Conservation (phyloP, 306 rosid genomes). For the Luffa acutangula region DNA sequence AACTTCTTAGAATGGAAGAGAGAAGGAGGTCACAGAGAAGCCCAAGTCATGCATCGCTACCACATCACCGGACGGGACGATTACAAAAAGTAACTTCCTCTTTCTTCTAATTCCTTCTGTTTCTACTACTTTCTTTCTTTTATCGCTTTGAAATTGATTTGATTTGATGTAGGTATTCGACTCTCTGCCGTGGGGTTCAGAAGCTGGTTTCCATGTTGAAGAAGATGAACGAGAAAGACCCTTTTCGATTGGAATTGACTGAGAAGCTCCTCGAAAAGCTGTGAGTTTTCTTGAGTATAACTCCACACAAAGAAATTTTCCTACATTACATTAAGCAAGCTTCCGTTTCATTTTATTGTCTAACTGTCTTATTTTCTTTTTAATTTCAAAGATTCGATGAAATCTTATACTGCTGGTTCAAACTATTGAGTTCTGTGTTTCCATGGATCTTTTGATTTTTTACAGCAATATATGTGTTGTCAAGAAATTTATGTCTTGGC, state of each 20-base stretch:
- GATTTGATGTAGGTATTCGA: conserved; percentile 41
- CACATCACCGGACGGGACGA: conserved; percentile 76
- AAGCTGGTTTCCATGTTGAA: conserved; percentile 56
- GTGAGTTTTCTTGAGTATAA: conserved; percentile 22
- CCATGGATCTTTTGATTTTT: neutral
- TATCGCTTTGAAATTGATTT: neutral
- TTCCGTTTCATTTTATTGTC: neutral
- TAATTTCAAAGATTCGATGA: neutral
- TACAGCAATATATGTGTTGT: neutral
- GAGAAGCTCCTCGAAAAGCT: conserved; percentile 70
- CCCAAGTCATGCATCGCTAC: conserved; percentile 57
- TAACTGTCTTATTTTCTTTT: neutral
- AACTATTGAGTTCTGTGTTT: neutral
- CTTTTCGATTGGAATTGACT: conserved; percentile 57
- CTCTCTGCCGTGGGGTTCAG: conserved; percentile 59
- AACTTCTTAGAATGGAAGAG: conserved; percentile 83
- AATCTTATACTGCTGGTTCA: neutral
- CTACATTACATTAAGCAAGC: neutral
- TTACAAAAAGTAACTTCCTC: conserved; percentile 59
- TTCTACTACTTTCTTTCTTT: neutral
- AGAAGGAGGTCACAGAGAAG: conserved; percentile 74
- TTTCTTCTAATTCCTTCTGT: neutral
- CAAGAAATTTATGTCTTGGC: neutral
- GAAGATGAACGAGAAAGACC: conserved; percentile 77
- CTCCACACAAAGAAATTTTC: neutral